Evolutionary conservation across 805 yeast genomes (phyloP), one percentile per base, ranked within the genome.

Genomic region (Komagataella phaffii): DNA sequence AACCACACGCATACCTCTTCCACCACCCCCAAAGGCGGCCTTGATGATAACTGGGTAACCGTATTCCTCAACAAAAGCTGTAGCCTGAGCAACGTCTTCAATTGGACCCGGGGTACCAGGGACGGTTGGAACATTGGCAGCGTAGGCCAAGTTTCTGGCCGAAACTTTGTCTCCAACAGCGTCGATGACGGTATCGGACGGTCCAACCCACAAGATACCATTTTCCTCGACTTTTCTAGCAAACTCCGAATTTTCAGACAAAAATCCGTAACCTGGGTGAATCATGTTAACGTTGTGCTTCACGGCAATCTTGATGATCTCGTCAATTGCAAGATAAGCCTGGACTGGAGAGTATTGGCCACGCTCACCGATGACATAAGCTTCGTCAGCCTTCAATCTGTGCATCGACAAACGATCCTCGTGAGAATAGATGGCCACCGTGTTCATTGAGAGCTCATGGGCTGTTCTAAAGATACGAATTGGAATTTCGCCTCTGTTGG

Each of bases 11-110:
- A 91, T 93, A 79, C 99, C 99, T 72, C 98, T 83, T 65, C 99
- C 99, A 76, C 99, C 99, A 72, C 99, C 99, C 67, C 99, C 99
- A 64, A 86, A 93, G 44, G 99, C 99, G 48, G 99, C 99, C 72
- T 91, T 91, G 71, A 91, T 89, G 70, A 91, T 91, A 49, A 93
- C 98, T 7, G 99, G 99, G 71, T 68, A 90, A 36, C 99, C 99
- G 68, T 91, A 77, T 70, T 88, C 64, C 47, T 71, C 78, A 44
- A 90, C 97, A 64, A 91, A 91, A 7, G 66, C 82, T 57, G 71
- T 61, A 40, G 98, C 98, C 61, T 91, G 88, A 53, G 75, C 83
- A 21, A 83, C 83, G 24, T 76, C 62, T 53, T 83, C 90, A 64
- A 93, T 89, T 56, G 99, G 98, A 45, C 98, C 99, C 6, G 95